Base-by-base conservation (phyloP, 495 filamentous ascomycete genomes). In the Tuber aestivum region DNA sequence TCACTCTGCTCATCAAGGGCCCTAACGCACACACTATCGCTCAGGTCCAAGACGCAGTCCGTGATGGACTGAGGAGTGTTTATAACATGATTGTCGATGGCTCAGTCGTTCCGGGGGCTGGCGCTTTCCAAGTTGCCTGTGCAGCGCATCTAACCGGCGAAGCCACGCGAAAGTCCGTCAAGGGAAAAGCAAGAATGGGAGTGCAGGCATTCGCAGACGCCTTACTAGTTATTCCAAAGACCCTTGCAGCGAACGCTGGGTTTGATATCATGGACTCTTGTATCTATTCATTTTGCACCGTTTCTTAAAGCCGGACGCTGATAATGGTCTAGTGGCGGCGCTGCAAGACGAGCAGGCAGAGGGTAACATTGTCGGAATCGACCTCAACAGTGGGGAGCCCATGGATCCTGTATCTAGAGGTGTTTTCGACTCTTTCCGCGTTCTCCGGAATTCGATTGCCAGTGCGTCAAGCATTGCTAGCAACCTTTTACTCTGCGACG, bases 51-150 rank as follows among this genome's bases (percentile, higher is more conserved):
- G 95, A 99, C 84, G 95, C 95, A 9, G 95, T 99, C n/a, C 92
- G 95, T 41, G 95, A 99, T 83, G 96, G 95, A 71, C 87, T 99
- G 70, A 88, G 95, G 77, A 95, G 93, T 80, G 94, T 97, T 70
- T 97, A 97, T 89, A 99, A 98, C 86, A 97, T 96, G 88, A 98
- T 99, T 83, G 94, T 97, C 45, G 95, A 99, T 83, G 90, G 91
- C 84, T 93, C 92, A 79, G 96, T 99, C 41, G 92, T 99, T 56
- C 96, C 95, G 1, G 95, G 95, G 45, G 95, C 91, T 73, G 95
- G 95, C 72, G 94, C 96, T 40, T 99, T 97, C 89, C 96, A 99
- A 84, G 90, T 99, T 72, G 94, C 96, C 35, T 97, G 93, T 82
- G 93, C 94, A 41, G 89, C 90, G n/a, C 94, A 97, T 84, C 88